Percentiles rank a stretch among this genome's conserved stretches.
Evolutionary conservation across 148 eudicot species (phyloP).

Genomic region (Silene conica): DNA sequence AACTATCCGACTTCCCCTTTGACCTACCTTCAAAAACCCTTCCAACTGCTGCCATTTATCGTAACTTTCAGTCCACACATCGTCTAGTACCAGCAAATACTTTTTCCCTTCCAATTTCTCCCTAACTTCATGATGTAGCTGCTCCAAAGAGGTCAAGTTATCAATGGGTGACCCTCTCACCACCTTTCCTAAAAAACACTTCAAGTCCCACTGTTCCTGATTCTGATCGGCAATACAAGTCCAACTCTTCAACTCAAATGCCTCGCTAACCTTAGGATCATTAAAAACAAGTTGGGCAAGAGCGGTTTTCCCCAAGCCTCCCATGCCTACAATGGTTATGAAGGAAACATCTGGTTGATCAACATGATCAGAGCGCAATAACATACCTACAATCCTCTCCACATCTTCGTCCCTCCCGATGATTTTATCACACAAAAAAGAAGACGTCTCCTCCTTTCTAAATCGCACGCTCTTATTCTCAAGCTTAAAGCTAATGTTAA

Average conservation of each 20-base stretch:
- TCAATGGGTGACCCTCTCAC: background rate
- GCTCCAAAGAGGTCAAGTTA: background rate
- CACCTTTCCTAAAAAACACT: background rate
- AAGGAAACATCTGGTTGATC: conserved; percentile 12
- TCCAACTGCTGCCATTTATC: background rate
- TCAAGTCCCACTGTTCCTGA: conserved; percentile 3
- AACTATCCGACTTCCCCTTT: conserved; percentile 8
- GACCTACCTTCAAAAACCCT: conserved; percentile 11
- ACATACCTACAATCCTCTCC: conserved; percentile 11
- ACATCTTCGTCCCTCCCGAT: conserved; percentile 35
- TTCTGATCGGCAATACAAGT: conserved; percentile 23
- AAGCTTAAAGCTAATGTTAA: conserved; percentile 12
- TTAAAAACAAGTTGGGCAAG: conserved; percentile 29
- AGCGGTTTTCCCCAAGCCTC: conserved; percentile 39
- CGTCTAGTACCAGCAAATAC: conserved; percentile 2
- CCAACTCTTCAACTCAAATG: conserved; percentile 23
- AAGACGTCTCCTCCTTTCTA: conserved; percentile 7
- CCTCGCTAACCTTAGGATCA: conserved; percentile 17
- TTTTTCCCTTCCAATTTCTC: conserved; percentile 4
- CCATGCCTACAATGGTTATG: conserved; percentile 30
- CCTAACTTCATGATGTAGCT: background rate
- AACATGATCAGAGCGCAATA: conserved; percentile 12
- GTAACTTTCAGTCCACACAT: conserved; percentile 1
- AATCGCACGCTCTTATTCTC: background rate
- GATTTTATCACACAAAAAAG: conserved; percentile 14